phyloP scores from a whole-genome alignment of 2,329 filamentous ascomycete genomes.

The Ceratocystis ficicola region DNA sequence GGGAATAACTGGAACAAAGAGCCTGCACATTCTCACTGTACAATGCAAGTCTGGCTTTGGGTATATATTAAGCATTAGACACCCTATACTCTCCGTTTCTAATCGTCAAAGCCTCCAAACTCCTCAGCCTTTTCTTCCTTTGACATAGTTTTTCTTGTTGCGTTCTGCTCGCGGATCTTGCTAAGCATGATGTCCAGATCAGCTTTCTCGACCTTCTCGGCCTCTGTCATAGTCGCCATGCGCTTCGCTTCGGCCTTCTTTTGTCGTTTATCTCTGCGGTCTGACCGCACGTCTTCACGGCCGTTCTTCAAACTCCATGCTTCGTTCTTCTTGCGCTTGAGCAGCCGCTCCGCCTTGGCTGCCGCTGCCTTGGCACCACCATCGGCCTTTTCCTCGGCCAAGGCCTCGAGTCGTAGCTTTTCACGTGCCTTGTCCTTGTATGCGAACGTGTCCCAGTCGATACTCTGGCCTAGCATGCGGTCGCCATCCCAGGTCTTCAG shows the following conservation, averaged over 20 bases:
- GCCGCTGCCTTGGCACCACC: conserved; percentile 31
- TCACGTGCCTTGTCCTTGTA: conserved; percentile 65
- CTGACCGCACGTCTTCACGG: conserved; percentile 48
- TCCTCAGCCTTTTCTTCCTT: conserved; percentile 36
- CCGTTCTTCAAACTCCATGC: conserved; percentile 64
- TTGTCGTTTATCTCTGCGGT: conserved; percentile 51
- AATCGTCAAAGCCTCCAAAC: conserved; percentile 49
- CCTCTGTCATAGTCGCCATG: conserved; percentile 54
- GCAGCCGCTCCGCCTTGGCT: conserved; percentile 31
- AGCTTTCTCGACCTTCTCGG: conserved; percentile 50
- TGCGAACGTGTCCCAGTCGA: conserved; percentile 55
- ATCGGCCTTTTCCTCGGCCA: conserved; percentile 39
- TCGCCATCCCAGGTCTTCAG: conserved; percentile 61
- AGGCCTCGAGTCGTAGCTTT: conserved; percentile 46
- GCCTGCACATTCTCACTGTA: background rate
- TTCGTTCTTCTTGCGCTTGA: conserved; percentile 50
- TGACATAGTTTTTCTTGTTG: conserved; percentile 28
- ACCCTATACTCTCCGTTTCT: background rate
- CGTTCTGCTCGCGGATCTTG: conserved; percentile 49
- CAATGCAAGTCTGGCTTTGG: conserved; percentile 2
- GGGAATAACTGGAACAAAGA: background rate
- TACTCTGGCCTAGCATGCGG: conserved; percentile 46
- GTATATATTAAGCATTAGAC: conserved; percentile 9
- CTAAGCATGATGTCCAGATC: conserved; percentile 54
- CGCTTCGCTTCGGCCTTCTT: conserved; percentile 52